Percentiles rank a stretch among this genome's conserved stretches.
Conservation (phyloP, 805 yeast species). For the Monosporozyma servazzii region DNA sequence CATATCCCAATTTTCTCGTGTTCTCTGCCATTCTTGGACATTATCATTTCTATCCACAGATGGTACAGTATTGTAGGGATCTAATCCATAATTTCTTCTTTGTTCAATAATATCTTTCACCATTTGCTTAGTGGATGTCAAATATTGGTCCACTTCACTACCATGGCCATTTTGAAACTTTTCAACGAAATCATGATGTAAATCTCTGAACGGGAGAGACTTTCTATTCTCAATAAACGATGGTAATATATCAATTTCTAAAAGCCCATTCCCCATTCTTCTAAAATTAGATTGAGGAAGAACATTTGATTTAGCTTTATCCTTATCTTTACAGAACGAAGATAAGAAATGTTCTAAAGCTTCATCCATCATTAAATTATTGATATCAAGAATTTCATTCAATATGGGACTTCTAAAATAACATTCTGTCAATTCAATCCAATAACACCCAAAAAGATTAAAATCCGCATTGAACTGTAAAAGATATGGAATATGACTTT, state of each 20-base stretch:
- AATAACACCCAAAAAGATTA: constrained; percentile 76
- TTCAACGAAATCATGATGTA: constrained; percentile 45
- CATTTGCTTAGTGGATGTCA: constrained; percentile 44
- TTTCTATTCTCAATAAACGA: constrained; percentile 50
- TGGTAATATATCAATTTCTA: constrained; percentile 67
- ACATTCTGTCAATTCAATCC: constrained; percentile 45
- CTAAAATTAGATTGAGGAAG: constrained; percentile 23
- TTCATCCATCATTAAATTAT: constrained; percentile 25
- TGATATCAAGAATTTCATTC: constrained; percentile 23
- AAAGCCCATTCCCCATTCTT: constrained; percentile 50
- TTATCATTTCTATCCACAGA: constrained; percentile 20
- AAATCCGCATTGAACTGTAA: constrained; percentile 77
- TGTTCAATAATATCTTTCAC: constrained; percentile 50
- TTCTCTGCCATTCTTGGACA: constrained; percentile 35
- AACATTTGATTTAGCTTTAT: constrained; percentile 6
- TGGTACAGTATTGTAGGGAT: constrained; percentile 21
- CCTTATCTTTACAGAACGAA: constrained; percentile 14
- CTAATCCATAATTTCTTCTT: constrained; percentile 35
- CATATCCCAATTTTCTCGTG: constrained; percentile 30
- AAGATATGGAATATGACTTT: constrained; percentile 69
- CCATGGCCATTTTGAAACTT: constrained; percentile 7
- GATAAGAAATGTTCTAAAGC: constrained; percentile 30
- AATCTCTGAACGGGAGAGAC: constrained; percentile 34
- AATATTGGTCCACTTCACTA: constrained; percentile 17
- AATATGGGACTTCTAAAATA: constrained; percentile 52